These are phyloP conservation scores for Leccinum truebloodii DNA, from an alignment of 768 basidiomycete species.

Conservation along the genomic window DNA sequence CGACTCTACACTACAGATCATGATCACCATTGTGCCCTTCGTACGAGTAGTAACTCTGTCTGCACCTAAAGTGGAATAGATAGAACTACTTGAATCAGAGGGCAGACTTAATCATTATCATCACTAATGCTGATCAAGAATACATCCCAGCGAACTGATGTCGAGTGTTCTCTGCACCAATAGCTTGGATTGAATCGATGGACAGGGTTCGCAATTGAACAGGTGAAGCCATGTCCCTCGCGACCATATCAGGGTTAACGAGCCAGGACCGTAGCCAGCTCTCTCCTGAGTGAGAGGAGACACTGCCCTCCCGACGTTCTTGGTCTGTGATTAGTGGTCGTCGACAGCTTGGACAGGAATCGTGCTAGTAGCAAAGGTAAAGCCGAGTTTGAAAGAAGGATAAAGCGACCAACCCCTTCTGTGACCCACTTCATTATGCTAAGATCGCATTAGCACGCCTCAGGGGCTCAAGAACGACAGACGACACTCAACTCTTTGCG, in stretches of 20 bases:
- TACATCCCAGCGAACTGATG: constrained; percentile 57
- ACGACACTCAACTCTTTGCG: constrained; percentile 65
- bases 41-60: constrained; percentile 25
- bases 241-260: constrained; percentile 20
- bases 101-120: constrained; percentile 16
- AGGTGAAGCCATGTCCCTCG: constrained; percentile 12
- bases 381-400: constrained; percentile 2
- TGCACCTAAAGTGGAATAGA: constrained; percentile 25
- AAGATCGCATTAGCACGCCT: constrained; percentile 19
- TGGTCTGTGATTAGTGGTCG: constrained; percentile 39
- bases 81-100: constrained; percentile 23
- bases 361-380: constrained; percentile 42
- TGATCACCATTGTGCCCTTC: constrained; percentile 15
- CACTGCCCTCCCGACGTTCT: constrained; percentile 15
- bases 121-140: constrained; percentile 38
- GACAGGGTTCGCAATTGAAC: constrained; percentile 21
- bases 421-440: constrained; percentile 68
- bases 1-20: constrained; percentile 25
- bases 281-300: constrained; percentile 5
- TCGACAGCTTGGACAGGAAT: constrained; percentile 70
- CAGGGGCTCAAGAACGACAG: constrained; percentile 2
- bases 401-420: constrained; percentile 48
- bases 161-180: constrained; percentile 26
- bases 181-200: constrained; percentile 15
- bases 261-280: constrained; percentile 28